Conservation (phyloP, 257 asterid species). For the Coffea eugenioides region DNA sequence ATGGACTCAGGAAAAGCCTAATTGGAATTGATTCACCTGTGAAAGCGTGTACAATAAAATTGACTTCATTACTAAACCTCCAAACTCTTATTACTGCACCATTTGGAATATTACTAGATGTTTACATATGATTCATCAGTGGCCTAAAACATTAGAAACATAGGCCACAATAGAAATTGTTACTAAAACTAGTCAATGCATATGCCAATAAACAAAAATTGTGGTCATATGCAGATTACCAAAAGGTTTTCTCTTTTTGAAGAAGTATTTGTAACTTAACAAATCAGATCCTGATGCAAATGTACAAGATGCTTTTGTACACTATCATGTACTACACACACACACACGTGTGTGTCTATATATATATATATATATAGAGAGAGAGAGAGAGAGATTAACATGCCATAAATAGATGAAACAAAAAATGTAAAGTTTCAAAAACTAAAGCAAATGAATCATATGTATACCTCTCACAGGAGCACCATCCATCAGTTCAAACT, state of each 20-base stretch:
- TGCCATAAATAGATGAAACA: no score
- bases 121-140: background rate
- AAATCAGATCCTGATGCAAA: background rate
- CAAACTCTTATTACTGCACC: background rate
- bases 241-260: background rate
- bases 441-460: background rate
- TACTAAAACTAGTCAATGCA: background rate
- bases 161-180: background rate
- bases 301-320: background rate
- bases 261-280: background rate
- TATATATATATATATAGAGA: no score
- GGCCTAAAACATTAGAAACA: background rate
- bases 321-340: background rate
- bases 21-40: constrained; percentile 97
- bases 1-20: constrained; percentile 93
- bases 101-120: background rate
- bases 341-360: no score
- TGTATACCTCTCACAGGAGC: constrained; percentile 94
- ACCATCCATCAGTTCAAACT: constrained; percentile 98
- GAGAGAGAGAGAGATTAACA: no score
- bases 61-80: background rate
- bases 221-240: background rate
- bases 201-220: background rate
- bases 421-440: no score
- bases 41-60: constrained; percentile 18